Conservation (phyloP, 208 protist species). For the Perkinsela sp. region DNA sequence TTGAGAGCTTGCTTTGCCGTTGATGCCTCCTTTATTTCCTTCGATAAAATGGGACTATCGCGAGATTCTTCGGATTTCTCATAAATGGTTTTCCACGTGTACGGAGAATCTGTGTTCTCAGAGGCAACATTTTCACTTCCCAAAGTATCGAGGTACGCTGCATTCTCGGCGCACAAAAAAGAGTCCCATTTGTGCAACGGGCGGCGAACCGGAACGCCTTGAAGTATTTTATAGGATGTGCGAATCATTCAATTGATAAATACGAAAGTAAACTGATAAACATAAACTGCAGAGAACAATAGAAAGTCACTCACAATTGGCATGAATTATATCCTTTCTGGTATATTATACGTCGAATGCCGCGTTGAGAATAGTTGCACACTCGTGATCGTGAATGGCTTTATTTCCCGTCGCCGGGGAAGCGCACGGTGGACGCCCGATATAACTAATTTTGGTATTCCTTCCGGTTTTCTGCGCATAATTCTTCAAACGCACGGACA, state of each 20-base stretch:
- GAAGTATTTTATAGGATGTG: not conserved
- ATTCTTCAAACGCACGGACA: constrained; percentile 37
- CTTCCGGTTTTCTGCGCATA: constrained; percentile 21
- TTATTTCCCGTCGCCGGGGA: constrained; percentile 63
- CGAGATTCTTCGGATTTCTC: not conserved
- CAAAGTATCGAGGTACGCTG: constrained; percentile 30
- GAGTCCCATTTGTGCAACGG: constrained; percentile 43
- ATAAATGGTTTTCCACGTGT: not conserved
- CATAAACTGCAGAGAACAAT: no score
- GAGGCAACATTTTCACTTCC: not conserved
- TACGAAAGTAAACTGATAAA: not conserved
- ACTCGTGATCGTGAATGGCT: constrained; percentile 50
- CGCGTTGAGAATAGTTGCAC: constrained; percentile 25
- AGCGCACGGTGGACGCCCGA: constrained; percentile 30
- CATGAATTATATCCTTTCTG: no score
- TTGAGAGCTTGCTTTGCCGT: not conserved
- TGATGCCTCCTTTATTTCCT: not conserved
- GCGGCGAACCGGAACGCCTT: constrained; percentile 9
- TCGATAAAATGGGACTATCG: not conserved
- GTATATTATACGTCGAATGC: constrained; percentile 10
- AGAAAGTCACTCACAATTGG: no score
- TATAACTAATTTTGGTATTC: constrained; percentile 12
- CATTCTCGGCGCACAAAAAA: constrained; percentile 34
- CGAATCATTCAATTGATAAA: not conserved
- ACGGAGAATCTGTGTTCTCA: not conserved